Percentiles rank a stretch among this genome's conserved stretches.
phyloP scores from a whole-genome alignment of 345 rosid genomes.

The Euphorbia pulcherrima region DNA sequence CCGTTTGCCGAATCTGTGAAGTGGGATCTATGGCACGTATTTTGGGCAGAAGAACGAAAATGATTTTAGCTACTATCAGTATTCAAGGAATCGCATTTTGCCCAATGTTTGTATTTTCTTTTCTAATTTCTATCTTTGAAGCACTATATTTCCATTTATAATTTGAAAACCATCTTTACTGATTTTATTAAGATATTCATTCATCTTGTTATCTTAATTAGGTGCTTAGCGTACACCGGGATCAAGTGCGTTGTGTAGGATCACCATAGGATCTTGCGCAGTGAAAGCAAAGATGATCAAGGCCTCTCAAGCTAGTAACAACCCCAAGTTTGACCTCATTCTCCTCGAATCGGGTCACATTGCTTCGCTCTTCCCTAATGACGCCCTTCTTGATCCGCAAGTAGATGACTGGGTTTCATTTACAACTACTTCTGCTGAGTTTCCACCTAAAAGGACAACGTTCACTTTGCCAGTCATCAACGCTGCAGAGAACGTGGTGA shows the following conservation, averaged over 20 bases:
- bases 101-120: constrained; percentile 50
- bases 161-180: no score
- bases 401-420: constrained; percentile 72
- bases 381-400: constrained; percentile 56
- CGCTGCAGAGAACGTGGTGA: constrained; percentile 67
- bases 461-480: constrained; percentile 90
- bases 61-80: constrained; percentile 84
- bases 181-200: not conserved
- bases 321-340: constrained; percentile 85
- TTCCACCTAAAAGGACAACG: constrained; percentile 91
- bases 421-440: constrained; percentile 65
- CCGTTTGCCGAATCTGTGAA: constrained; percentile 85
- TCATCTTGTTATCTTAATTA: not conserved
- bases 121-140: not conserved
- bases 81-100: constrained; percentile 63
- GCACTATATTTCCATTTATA: no score
- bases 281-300: constrained; percentile 58
- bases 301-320: constrained; percentile 68
- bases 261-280: constrained; percentile 82
- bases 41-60: constrained; percentile 85
- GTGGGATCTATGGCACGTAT: constrained; percentile 82
- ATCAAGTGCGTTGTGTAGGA: constrained; percentile 65
- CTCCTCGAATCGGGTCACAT: constrained; percentile 89
- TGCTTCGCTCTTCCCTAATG: constrained; percentile 85
- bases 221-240: constrained; percentile 74